These are phyloP conservation scores for Rickenella mellea DNA, from an alignment of 768 basidiomycete genomes.

Conservation along the genomic window DNA sequence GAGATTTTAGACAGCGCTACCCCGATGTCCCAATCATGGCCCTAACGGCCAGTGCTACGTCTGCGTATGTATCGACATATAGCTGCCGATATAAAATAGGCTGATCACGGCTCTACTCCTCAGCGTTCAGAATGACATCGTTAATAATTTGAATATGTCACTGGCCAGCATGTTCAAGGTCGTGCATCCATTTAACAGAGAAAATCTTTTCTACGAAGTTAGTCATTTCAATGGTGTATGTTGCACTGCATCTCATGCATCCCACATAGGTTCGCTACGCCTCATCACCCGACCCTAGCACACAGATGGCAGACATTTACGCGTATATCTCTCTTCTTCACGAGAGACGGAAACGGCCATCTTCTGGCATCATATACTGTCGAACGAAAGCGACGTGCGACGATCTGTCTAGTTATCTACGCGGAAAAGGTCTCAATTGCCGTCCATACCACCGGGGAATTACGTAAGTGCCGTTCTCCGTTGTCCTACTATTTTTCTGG, in stretches of 20 bases:
- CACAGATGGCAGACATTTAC: slow-evolving; percentile 55
- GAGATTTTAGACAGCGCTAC: slow-evolving; percentile 58
- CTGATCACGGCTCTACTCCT: slow-evolving; percentile 2
- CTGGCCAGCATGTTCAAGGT: slow-evolving; percentile 47
- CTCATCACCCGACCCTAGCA: slow-evolving; percentile 36
- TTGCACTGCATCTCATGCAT: background rate
- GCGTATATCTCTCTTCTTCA: slow-evolving; percentile 61
- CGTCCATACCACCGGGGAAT: slow-evolving; percentile 72
- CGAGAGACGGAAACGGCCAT: slow-evolving; percentile 44
- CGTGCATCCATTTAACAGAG: slow-evolving; percentile 72
- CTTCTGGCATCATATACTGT: slow-evolving; percentile 74
- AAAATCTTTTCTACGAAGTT: slow-evolving; percentile 78
- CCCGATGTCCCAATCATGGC: slow-evolving; percentile 78
- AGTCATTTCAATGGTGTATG: background rate
- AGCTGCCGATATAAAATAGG: background rate
- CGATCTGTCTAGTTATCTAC: slow-evolving; percentile 53
- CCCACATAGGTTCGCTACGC: slow-evolving; percentile 52
- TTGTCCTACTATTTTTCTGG: slow-evolving; percentile 5
- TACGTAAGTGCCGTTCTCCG: slow-evolving; percentile 25
- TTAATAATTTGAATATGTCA: slow-evolving; percentile 53
- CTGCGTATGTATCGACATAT: slow-evolving; percentile 32
- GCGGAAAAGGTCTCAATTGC: slow-evolving; percentile 55
- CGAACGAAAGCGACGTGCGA: slow-evolving; percentile 60
- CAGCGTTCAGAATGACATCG: slow-evolving; percentile 71
- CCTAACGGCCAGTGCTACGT: slow-evolving; percentile 75